A percentile compares a stretch with the other conserved stretches of the same genome.
phyloP scores from a whole-genome alignment of 208 protist species.

The Acanthamoeba triangularis region DNA sequence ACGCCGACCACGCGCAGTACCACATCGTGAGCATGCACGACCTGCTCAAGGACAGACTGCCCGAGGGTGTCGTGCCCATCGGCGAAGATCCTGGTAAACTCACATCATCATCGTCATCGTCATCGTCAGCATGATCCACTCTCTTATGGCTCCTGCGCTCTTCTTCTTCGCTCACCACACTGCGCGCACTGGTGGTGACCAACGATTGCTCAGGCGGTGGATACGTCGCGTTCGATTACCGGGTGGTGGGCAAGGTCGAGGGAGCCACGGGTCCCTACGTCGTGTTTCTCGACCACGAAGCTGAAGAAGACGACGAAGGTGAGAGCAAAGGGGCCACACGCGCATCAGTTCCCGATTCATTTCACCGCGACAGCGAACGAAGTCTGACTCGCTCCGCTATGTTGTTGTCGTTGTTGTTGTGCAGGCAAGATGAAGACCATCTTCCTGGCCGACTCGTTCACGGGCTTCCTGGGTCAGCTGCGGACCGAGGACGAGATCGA shows the following conservation, averaged over 20 bases:
- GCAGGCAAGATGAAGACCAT: neutral
- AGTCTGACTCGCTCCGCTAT: too few species aligned
- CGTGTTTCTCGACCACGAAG: neutral
- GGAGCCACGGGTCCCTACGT: neutral
- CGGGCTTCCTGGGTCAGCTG: neutral
- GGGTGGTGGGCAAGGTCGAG: neutral
- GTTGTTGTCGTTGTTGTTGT: neutral
- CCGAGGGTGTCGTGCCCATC: conserved; percentile 6
- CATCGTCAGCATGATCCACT: neutral
- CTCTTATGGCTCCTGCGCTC: too few species aligned
- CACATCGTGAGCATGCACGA: neutral
- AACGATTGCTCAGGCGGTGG: neutral
- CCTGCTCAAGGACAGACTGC: neutral
- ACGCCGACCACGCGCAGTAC: neutral
- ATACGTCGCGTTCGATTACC: neutral
- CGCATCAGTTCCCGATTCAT: too few species aligned
- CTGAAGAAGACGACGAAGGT: neutral
- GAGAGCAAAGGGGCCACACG: neutral
- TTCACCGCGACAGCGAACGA: too few species aligned
- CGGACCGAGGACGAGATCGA: conserved; percentile 24
- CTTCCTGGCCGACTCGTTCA: conserved; percentile 24
- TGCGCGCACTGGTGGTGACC: too few species aligned
- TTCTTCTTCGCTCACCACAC: too few species aligned
- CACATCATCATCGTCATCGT: neutral
- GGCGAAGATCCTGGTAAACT: neutral